Conservation (phyloP, 1,284 basidiomycete genomes). For the Takashimella koratensis region DNA sequence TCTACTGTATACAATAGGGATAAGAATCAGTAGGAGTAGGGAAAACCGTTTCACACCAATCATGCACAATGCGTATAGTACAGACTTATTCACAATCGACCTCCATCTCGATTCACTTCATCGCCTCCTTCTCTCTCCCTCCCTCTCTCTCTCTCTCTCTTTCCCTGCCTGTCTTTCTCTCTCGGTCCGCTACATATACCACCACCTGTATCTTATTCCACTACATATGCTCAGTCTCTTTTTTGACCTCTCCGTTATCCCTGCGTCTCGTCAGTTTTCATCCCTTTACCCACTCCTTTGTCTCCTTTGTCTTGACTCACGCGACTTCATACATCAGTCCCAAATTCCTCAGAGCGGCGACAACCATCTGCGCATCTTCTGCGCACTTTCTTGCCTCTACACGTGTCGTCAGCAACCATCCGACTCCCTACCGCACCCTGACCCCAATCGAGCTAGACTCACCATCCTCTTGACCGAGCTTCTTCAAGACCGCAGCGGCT, state of each 20-base stretch:
- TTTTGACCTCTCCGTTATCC: not conserved
- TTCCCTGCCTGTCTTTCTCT: too few species aligned
- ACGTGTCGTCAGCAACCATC: not conserved
- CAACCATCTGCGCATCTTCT: conserved; percentile 7
- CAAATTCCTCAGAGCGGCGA: conserved; percentile 6
- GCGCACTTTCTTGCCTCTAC: conserved; percentile 8
- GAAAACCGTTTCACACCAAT: too few species aligned
- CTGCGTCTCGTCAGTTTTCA: not conserved
- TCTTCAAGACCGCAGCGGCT: conserved; percentile 3
- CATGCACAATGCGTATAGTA: too few species aligned
- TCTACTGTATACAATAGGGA: too few species aligned
- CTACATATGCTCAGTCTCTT: not conserved
- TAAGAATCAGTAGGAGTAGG: too few species aligned
- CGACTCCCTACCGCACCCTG: not conserved
- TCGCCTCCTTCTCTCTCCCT: too few species aligned
- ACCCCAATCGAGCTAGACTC: conserved; percentile 1
- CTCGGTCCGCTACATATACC: too few species aligned
- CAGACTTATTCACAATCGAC: too few species aligned
- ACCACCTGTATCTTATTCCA: too few species aligned
- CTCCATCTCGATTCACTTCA: too few species aligned
- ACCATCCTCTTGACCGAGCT: conserved; percentile 1
- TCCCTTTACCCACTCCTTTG: not conserved
- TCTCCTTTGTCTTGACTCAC: conserved; percentile 3
- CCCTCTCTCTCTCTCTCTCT: too few species aligned
- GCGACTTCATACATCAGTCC: not conserved